Evolutionary conservation across 179 eudicot species (phyloP).

Genomic region (Nepenthes alata): DNA sequence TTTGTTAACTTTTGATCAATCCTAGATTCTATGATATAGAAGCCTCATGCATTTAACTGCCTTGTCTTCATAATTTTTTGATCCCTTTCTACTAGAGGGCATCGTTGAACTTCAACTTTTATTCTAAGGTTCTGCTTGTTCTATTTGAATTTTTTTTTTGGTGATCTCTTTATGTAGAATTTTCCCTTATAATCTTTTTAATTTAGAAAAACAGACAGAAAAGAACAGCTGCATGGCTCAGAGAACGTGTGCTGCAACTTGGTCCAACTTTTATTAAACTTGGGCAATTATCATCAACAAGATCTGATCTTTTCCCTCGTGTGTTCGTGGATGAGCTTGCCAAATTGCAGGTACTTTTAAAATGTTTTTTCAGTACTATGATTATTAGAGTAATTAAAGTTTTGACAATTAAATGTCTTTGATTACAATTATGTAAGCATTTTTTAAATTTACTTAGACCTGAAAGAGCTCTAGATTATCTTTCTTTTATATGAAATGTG

Average conservation of each 20-base stretch:
- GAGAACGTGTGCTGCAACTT: conserved; percentile 85
- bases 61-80: neutral
- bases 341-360: conserved; percentile 74
- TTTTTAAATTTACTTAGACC: neutral
- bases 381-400: too few species aligned
- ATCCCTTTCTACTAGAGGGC: neutral
- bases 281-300: conserved; percentile 86
- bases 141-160: too few species aligned
- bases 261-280: conserved; percentile 96
- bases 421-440: neutral
- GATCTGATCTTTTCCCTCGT: conserved; percentile 89
- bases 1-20: too few species aligned
- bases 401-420: neutral
- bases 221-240: conserved; percentile 79
- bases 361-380: neutral
- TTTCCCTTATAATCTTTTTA: conserved; percentile 3
- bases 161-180: neutral
- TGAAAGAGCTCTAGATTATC: neutral
- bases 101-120: neutral
- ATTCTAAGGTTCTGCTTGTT: neutral
- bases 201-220: conserved; percentile 53
- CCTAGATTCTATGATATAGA: too few species aligned
- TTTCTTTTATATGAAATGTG: conserved; percentile 9
- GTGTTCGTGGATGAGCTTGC: conserved; percentile 96
- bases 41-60: too few species aligned